Evolutionary conservation across 495 filamentous ascomycete species (phyloP), one percentile per base, ranked within the genome.

Genomic region (Lophium mytilinum): DNA sequence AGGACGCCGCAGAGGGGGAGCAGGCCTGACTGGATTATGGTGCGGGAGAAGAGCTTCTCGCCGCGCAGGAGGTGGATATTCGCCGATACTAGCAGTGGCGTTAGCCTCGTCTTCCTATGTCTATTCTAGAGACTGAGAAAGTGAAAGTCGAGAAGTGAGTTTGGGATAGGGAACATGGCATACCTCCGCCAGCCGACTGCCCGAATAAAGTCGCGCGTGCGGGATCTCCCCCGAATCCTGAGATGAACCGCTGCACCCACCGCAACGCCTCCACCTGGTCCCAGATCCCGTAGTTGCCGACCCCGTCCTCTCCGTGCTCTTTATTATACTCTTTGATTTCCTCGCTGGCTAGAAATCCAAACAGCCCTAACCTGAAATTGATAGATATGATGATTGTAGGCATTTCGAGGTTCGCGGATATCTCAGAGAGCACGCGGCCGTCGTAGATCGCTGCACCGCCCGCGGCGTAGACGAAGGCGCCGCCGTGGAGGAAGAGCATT

Each of bases 391-490:
- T 59, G 14, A 77, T 69, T 1, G 34, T 42, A 17, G 46, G 46
- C 12, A 49, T 49, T 3, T 49, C 19, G 12, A 76, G 66, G 37
- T 76, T 75, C n/a, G 68, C 72, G 36, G 68, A 71, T 19, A 68
- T 73, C 10, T 73, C 74, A 71, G 56, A 76, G 18, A 75, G 61
- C 58, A 75, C 75, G 70, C 76, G 77, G 72, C 57, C 80, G 65
- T 64, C 49, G 45, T 53, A 69, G 24, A 37, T 62, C 3, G 69
- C 49, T 58, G 66, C 63, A 40, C 56, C 57, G 9, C 45, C 60
- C 8, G 58, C 58, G 34, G 58, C 64, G 21, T 42, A 17, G 7
- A 52, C 59, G 41, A 63, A 66, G 4, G 50, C 66, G 34, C 69
- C 65, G 9, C 65, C 66, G 37, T 69, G 58, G 37, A 68, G 62